Percentiles rank a stretch among this genome's conserved stretches.
These are phyloP conservation scores for Sugiyamaella xylanicola DNA, from an alignment of 1,139 yeast genomes.

Conservation along the genomic window DNA sequence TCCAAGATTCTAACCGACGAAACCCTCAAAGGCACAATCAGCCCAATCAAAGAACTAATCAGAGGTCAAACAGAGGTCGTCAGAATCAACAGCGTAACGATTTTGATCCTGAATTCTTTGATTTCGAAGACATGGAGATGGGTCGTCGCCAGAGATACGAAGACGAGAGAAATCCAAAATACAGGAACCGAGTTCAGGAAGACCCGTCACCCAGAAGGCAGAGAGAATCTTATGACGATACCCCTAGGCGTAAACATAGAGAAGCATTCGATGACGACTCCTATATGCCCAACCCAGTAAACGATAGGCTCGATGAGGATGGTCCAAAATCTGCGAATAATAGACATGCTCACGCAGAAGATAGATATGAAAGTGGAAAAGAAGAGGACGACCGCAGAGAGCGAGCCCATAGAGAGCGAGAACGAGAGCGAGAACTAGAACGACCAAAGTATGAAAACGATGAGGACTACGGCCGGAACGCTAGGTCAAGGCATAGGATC, in stretches of 20 bases:
- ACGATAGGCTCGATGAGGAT: background rate
- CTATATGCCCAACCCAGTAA: background rate
- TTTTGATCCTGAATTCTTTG: background rate
- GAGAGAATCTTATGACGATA: background rate
- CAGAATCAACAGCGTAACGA: conserved; percentile 1
- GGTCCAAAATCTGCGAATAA: background rate
- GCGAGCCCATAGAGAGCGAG: conserved; percentile 3
- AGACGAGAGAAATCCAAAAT: background rate
- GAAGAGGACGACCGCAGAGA: background rate
- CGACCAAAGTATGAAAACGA: background rate
- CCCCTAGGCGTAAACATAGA: background rate
- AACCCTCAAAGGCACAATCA: conserved; percentile 3
- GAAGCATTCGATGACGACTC: background rate
- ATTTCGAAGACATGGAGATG: conserved; percentile 8
- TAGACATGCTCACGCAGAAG: background rate
- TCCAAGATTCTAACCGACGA: conserved; percentile 7
- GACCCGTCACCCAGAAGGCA: background rate
- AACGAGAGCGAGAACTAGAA: no score
- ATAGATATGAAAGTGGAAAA: background rate
- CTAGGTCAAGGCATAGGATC: background rate
- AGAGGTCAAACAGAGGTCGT: background rate
- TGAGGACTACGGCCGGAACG: background rate
- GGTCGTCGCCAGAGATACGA: conserved; percentile 10
- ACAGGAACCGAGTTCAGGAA: background rate
- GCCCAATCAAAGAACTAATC: conserved; percentile 1